phyloP scores from a whole-genome alignment of 2,329 filamentous ascomycete genomes.

The Lachnellula cervina region DNA sequence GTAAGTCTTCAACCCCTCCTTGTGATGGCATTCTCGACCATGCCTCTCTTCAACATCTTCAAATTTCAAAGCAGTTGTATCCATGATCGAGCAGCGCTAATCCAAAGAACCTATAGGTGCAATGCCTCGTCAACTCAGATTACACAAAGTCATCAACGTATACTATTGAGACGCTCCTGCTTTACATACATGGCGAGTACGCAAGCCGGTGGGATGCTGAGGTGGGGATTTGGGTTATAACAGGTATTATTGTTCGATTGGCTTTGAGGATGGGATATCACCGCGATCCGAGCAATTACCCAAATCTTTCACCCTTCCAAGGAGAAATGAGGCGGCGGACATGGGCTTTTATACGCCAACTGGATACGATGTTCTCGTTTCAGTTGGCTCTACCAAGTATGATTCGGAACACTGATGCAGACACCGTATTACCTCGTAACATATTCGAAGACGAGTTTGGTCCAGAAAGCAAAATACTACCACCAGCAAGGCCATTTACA shows the following conservation, averaged over 20 bases:
- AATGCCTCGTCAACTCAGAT: constrained; percentile 71
- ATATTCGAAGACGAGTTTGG: constrained; percentile 78
- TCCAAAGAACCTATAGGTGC: constrained; percentile 36
- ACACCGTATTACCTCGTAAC: constrained; percentile 70
- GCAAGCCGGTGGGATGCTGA: constrained; percentile 70
- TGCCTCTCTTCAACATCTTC: no score
- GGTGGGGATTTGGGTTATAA: constrained; percentile 43
- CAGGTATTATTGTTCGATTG: constrained; percentile 49
- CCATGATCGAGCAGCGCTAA: no score
- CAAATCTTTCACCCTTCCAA: constrained; percentile 66
- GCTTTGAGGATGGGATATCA: constrained; percentile 59
- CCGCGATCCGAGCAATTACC: constrained; percentile 70
- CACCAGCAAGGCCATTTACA: constrained; percentile 59
- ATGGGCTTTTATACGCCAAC: constrained; percentile 68
- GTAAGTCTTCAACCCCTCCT: constrained; percentile 27
- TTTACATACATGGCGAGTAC: constrained; percentile 74
- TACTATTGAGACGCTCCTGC: constrained; percentile 72
- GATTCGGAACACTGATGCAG: constrained; percentile 69
- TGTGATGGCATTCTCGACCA: no score
- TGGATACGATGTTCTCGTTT: constrained; percentile 73
- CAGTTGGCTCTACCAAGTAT: constrained; percentile 59
- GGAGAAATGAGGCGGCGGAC: constrained; percentile 69
- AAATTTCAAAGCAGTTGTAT: no score
- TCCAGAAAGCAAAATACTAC: constrained; percentile 61
- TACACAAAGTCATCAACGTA: constrained; percentile 71